These are phyloP conservation scores for Bruguiera gymnorhiza DNA, from an alignment of 345 rosid species.

Conservation along the genomic window DNA sequence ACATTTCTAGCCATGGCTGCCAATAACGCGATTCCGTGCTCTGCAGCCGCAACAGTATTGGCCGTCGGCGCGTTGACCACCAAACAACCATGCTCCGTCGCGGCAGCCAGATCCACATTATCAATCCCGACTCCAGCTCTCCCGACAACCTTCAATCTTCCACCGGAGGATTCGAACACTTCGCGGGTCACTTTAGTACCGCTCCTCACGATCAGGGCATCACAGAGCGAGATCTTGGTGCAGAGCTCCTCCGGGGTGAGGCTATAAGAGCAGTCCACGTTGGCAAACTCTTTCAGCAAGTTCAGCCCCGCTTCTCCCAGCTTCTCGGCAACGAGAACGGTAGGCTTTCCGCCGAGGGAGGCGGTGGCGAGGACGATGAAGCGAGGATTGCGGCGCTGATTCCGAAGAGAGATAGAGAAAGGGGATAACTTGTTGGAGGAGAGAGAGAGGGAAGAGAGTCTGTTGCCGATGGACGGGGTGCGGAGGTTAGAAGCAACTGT, in stretches of 20 bases:
- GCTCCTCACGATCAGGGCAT: conserved; percentile 22
- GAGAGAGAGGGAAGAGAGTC: conserved; percentile 6
- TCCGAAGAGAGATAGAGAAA: not conserved
- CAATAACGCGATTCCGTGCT: conserved; percentile 22
- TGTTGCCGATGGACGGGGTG: not conserved
- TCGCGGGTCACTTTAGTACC: conserved; percentile 24
- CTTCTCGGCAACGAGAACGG: conserved; percentile 25
- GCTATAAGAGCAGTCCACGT: conserved; percentile 23
- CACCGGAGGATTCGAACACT: conserved; percentile 24
- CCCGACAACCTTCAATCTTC: conserved; percentile 21
- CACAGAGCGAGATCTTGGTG: conserved; percentile 23
- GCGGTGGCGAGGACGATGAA: conserved; percentile 16
- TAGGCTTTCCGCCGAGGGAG: conserved; percentile 16
- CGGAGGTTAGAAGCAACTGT: conserved; percentile 13
- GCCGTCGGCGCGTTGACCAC: conserved; percentile 26
- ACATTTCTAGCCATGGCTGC: conserved; percentile 24
- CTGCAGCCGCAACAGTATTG: conserved; percentile 24
- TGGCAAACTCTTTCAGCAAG: conserved; percentile 13
- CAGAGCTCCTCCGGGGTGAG: conserved; percentile 24
- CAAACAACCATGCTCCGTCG: conserved; percentile 23
- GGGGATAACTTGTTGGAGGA: not conserved
- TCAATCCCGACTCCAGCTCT: conserved; percentile 26
- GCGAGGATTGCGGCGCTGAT: conserved; percentile 4
- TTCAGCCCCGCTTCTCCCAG: conserved; percentile 16
- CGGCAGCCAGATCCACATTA: conserved; percentile 25